Base-by-base conservation (phyloP, 768 basidiomycete species). In the Rhodotorula kratochvilovae region DNA sequence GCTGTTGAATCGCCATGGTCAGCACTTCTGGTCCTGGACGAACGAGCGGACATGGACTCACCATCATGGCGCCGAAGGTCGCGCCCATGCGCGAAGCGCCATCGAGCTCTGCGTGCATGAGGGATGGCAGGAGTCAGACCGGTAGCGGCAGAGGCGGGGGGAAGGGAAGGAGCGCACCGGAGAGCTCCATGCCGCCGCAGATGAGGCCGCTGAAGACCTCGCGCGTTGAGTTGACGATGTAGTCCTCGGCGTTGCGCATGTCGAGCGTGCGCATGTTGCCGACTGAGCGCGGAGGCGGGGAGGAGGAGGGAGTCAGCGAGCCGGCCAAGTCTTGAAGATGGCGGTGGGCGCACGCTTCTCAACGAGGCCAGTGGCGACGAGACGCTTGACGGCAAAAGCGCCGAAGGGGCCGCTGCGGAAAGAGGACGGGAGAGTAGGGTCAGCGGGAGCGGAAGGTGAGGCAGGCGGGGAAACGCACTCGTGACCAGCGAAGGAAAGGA, bases 41-140 rank as follows among this genome's bases (percentile, higher is more conserved):
- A n/a, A n/a, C n/a, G n/a, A n/a, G n/a, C n/a, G n/a, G n/a, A n/a
- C n/a, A n/a, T n/a, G n/a, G n/a, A n/a, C 87, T 88, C 13, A 83
- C 87, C 81, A 90, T 87, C 89, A 90, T 90, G 0, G 87, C 88
- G 33, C 88, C 89, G 73, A 90, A 90, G 6, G 89, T 89, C 11
- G 89, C 89, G 31, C 83, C 86, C 87, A 89, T 88, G 36, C 89
- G 84, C 82, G 89, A 88, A 35, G 86, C 85, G 23, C 89, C 89
- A 79, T 90, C 89, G 78, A 90, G 87, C 79, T 90, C 89, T 8
- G 12, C 23, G 13, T 45, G 53, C 39, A 48, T 13, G 48, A 61
- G 23, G 7, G 33, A 29, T 23, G 2, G 46, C 2, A 23, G 42
- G 15, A 16, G 27, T 43, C n/a, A 60, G 43, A 4, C 31, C 27